Conservation (phyloP, 768 basidiomycete species). For the Fistulinella prunicolor region DNA sequence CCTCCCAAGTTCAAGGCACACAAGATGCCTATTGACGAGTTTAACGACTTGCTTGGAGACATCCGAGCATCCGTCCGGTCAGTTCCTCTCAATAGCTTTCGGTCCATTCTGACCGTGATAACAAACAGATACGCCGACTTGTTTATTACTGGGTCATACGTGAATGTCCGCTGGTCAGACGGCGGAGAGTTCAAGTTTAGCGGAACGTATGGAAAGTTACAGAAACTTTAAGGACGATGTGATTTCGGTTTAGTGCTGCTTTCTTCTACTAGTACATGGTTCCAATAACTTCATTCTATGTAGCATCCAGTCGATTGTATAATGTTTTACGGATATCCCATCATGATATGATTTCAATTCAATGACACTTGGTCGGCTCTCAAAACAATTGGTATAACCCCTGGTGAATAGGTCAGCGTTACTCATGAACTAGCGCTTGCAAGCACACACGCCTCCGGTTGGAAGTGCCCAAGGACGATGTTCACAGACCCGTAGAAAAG, state of each 20-base stretch:
- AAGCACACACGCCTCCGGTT: constrained; percentile 58
- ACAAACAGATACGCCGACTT: constrained; percentile 38
- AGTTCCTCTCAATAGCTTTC: neutral
- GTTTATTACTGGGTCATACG: constrained; percentile 38
- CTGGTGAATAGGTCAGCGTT: constrained; percentile 13
- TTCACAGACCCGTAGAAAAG: constrained; percentile 47
- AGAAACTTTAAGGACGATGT: neutral
- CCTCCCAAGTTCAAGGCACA: constrained; percentile 51
- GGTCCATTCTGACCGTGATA: neutral
- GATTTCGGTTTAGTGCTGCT: neutral
- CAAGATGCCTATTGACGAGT: constrained; percentile 39
- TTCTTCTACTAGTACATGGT: neutral
- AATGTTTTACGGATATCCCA: neutral
- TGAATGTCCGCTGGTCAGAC: constrained; percentile 46
- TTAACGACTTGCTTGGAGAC: constrained; percentile 33
- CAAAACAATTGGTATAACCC: constrained; percentile 27
- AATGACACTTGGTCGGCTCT: constrained; percentile 10
- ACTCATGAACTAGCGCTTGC: too few relatives aligned
- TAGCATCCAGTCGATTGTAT: neutral
- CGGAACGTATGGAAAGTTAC: constrained; percentile 41
- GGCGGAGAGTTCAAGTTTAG: constrained; percentile 58
- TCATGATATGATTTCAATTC: constrained; percentile 6
- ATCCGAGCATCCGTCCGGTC: constrained; percentile 39
- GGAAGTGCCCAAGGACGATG: constrained; percentile 47
- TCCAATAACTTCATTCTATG: neutral